Conservation (phyloP, 1,284 basidiomycete species). For the Puccinia coronata region DNA sequence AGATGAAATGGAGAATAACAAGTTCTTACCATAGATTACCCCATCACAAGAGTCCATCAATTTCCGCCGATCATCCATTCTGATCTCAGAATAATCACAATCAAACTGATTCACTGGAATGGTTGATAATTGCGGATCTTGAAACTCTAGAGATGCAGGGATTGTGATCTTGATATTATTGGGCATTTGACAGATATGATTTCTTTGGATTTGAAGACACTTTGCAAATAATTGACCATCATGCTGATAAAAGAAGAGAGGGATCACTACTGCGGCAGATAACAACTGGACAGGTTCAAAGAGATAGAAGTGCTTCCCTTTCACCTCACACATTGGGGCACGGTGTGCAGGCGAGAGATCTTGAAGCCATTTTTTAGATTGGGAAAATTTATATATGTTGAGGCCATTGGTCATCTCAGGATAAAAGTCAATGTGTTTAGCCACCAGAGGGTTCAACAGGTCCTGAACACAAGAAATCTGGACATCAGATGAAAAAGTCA, state of each 20-base stretch:
- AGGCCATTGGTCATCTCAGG: background rate
- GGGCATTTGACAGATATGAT: background rate
- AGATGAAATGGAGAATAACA: background rate
- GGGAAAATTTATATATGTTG: background rate
- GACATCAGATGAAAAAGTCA: too few relatives aligned
- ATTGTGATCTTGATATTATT: background rate
- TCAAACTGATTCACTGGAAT: background rate
- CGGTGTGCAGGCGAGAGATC: background rate
- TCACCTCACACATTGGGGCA: background rate
- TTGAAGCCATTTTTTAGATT: background rate
- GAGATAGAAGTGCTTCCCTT: conserved; percentile 14
- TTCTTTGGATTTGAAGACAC: background rate
- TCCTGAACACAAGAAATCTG: background rate
- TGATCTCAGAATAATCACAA: background rate
- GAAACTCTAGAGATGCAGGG: background rate
- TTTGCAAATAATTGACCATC: background rate
- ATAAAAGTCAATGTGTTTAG: background rate
- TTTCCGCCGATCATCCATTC: background rate
- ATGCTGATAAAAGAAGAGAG: conserved; percentile 5
- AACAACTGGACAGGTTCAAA: background rate
- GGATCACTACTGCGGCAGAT: background rate
- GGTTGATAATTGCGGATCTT: background rate
- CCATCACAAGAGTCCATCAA: background rate
- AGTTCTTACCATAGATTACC: background rate
- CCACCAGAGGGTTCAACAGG: background rate